These are phyloP conservation scores for Verticillium nonalfalfae DNA, from an alignment of 2,329 filamentous ascomycete species.

Conservation along the genomic window DNA sequence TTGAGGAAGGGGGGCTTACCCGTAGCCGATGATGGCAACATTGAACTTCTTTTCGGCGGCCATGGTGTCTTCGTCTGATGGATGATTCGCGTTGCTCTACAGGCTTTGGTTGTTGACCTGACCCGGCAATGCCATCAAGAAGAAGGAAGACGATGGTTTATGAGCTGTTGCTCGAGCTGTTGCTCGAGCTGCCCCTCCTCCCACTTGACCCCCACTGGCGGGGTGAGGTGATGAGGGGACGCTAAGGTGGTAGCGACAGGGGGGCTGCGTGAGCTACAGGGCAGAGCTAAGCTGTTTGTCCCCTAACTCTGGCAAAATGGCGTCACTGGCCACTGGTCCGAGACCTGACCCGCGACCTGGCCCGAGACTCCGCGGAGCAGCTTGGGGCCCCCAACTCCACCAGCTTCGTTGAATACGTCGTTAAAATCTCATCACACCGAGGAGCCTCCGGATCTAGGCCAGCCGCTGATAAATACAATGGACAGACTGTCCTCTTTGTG, in stretches of 20 bases:
- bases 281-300: neutral
- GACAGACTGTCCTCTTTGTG: neutral
- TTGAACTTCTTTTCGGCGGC: constrained; percentile 32
- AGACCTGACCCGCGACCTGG: neutral
- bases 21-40: constrained; percentile 45
- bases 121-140: neutral
- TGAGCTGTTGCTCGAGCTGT: neutral
- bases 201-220: neutral
- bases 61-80: neutral
- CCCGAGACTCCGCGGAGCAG: neutral
- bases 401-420: neutral
- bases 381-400: neutral
- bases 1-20: constrained; percentile 27
- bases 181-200: neutral
- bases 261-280: neutral
- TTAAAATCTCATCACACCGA: neutral
- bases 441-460: neutral
- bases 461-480: neutral
- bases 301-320: neutral
- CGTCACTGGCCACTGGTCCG: neutral
- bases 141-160: neutral
- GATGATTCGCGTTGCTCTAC: neutral
- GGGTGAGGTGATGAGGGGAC: neutral
- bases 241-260: neutral
- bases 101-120: too few species aligned